These are phyloP conservation scores for Colletotrichum sp. DNA, from an alignment of 2,329 filamentous ascomycete species.

Conservation along the genomic window DNA sequence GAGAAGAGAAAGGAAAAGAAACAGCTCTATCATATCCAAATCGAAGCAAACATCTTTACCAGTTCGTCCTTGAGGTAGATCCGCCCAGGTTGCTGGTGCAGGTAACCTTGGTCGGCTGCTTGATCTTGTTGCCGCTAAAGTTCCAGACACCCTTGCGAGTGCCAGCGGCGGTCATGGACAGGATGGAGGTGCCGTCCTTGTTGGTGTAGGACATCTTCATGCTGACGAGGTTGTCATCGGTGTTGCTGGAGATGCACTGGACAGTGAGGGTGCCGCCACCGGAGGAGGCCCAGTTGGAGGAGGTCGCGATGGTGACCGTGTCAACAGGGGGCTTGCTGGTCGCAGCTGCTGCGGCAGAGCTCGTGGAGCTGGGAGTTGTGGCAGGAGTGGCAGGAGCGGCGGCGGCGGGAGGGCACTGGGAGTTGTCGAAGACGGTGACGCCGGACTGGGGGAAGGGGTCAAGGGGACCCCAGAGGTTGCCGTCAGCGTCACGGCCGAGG, in stretches of 20 bases:
- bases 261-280: conserved; percentile 23
- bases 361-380: neutral
- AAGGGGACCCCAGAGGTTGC: conserved; percentile 38
- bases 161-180: neutral
- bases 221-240: conserved; percentile 16
- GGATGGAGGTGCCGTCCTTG: conserved; percentile 17
- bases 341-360: neutral
- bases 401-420: conserved; percentile 2
- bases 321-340: neutral
- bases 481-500: conserved; percentile 28
- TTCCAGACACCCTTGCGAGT: conserved; percentile 16
- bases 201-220: conserved; percentile 28
- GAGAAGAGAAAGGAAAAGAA: neutral
- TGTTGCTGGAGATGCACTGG: conserved; percentile 14
- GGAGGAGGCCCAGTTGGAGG: conserved; percentile 16
- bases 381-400: neutral
- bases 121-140: conserved; percentile 17
- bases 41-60: neutral
- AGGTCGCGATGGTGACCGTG: conserved; percentile 5
- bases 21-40: neutral
- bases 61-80: neutral
- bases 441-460: conserved; percentile 32
- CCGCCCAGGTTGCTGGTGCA: conserved; percentile 19
- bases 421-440: conserved; percentile 12
- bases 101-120: conserved; percentile 15